These are phyloP conservation scores for Lactuca saligna DNA, from an alignment of 129 eudicot genomes.

Conservation along the genomic window DNA sequence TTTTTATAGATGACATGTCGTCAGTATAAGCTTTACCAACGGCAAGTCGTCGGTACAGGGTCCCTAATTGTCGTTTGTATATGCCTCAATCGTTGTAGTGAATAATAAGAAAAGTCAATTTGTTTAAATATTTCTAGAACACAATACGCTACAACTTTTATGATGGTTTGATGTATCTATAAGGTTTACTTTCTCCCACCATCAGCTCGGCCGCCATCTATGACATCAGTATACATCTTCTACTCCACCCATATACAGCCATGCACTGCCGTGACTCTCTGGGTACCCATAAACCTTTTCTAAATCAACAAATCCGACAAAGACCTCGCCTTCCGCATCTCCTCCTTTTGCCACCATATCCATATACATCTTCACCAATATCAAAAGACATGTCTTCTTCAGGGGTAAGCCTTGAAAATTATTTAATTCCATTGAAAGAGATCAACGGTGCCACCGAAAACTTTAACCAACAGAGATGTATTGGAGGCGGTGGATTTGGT, in stretches of 20 bases:
- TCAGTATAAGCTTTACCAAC: too few relatives aligned
- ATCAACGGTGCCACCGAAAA: neutral
- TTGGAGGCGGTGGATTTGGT: neutral
- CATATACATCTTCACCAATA: neutral
- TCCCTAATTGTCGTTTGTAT: too few relatives aligned
- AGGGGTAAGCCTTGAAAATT: neutral
- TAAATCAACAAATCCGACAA: too few relatives aligned
- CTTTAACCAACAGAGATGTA: neutral
- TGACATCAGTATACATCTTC: neutral
- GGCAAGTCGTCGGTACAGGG: too few relatives aligned
- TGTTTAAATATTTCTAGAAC: too few relatives aligned
- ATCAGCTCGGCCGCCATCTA: neutral
- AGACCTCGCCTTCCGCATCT: too few relatives aligned
- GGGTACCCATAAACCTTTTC: too few relatives aligned
- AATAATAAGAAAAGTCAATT: too few relatives aligned
- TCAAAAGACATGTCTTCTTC: neutral
- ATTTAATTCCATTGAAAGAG: neutral
- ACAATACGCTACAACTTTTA: too few relatives aligned
- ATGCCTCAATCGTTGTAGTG: too few relatives aligned
- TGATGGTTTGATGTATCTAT: neutral
- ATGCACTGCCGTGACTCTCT: too few relatives aligned
- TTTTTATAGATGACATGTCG: too few relatives aligned
- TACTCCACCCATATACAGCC: neutral
- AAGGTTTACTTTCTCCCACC: neutral
- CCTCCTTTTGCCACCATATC: neutral